Percentiles rank a stretch among this genome's conserved stretches.
Conservation (phyloP, 2,329 filamentous ascomycete species). For the Pseudogymnoascus sp. region DNA sequence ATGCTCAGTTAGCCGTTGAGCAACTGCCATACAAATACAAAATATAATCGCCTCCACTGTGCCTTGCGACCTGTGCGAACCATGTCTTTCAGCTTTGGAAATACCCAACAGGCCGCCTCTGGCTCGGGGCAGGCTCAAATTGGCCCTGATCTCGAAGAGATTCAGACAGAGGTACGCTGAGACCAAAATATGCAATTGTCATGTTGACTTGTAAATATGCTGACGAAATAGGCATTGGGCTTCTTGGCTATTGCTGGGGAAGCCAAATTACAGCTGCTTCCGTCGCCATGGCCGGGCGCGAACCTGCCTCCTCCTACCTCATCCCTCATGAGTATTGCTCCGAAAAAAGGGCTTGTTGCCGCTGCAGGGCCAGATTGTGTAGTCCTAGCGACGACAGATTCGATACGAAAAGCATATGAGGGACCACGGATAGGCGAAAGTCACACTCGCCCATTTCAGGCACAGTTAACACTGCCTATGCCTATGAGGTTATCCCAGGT, state of each 20-base stretch:
- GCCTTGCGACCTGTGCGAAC: slow-evolving; percentile 9
- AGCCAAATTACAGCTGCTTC: slow-evolving; percentile 70
- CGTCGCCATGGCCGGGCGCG: slow-evolving; percentile 62
- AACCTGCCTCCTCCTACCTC: slow-evolving; percentile 64
- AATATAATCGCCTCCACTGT: not conserved
- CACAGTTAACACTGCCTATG: slow-evolving; percentile 65
- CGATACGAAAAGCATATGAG: slow-evolving; percentile 67
- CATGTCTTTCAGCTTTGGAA: slow-evolving; percentile 60
- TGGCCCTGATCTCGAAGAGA: slow-evolving; percentile 64
- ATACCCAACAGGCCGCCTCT: slow-evolving; percentile 35
- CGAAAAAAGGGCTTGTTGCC: slow-evolving; percentile 70
- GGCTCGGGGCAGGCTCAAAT: slow-evolving; percentile 34
- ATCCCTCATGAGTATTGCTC: slow-evolving; percentile 77
- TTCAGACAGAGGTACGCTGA: slow-evolving; percentile 68
- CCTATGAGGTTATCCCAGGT: slow-evolving; percentile 76
- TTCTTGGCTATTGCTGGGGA: slow-evolving; percentile 76
- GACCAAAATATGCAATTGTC: not conserved
- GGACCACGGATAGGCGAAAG: slow-evolving; percentile 49
- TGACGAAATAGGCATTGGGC: slow-evolving; percentile 41
- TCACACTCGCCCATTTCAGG: slow-evolving; percentile 61
- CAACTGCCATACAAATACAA: not conserved
- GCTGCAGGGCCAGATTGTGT: slow-evolving; percentile 78
- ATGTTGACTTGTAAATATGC: slow-evolving; percentile 10
- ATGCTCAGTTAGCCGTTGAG: not conserved
- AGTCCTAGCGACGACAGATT: slow-evolving; percentile 66